These are phyloP conservation scores for Aspergillus aculeatus DNA, from an alignment of 2,329 filamentous ascomycete species.

Conservation along the genomic window DNA sequence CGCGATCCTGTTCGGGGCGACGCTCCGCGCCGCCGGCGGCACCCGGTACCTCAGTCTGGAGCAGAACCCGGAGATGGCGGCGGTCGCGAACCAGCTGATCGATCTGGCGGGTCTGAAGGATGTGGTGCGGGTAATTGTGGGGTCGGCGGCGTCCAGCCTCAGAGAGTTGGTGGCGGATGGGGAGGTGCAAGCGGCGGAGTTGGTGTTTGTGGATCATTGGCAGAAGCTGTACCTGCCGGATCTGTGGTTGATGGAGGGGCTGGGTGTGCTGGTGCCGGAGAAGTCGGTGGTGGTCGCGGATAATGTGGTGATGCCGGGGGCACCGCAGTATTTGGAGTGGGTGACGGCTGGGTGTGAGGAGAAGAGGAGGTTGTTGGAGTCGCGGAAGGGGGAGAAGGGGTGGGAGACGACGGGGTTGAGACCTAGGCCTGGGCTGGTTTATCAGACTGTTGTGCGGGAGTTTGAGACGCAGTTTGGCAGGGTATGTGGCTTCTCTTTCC, in stretches of 20 bases:
- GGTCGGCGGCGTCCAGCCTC: conserved; percentile 64
- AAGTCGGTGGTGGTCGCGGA: conserved; percentile 51
- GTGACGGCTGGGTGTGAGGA: conserved; percentile 47
- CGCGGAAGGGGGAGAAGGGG: too few relatives aligned
- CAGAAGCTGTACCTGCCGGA: conserved; percentile 73
- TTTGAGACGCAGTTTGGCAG: too few relatives aligned
- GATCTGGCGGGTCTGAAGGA: conserved; percentile 70
- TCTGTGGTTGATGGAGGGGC: conserved; percentile 71
- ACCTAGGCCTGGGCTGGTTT: too few relatives aligned
- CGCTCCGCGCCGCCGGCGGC: conserved; percentile 60
- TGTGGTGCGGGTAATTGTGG: conserved; percentile 68
- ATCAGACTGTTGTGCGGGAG: too few relatives aligned
- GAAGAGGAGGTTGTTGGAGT: too few relatives aligned
- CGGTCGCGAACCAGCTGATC: conserved; percentile 65
- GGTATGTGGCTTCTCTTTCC: too few relatives aligned
- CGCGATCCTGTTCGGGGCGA: conserved; percentile 68
- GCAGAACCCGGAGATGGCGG: conserved; percentile 69
- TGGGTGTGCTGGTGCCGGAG: conserved; percentile 58
- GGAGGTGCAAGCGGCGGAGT: conserved; percentile 36
- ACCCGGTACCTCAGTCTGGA: conserved; percentile 68
- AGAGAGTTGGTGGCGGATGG: conserved; percentile 57
- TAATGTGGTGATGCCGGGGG: conserved; percentile 46
- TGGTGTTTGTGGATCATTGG: conserved; percentile 47
- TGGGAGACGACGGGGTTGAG: too few relatives aligned
- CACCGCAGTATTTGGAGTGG: conserved; percentile 57